Percentiles rank a stretch among this genome's conserved stretches.
phyloP scores from a whole-genome alignment of 345 rosid genomes.

The Stellera chamaejasme region DNA sequence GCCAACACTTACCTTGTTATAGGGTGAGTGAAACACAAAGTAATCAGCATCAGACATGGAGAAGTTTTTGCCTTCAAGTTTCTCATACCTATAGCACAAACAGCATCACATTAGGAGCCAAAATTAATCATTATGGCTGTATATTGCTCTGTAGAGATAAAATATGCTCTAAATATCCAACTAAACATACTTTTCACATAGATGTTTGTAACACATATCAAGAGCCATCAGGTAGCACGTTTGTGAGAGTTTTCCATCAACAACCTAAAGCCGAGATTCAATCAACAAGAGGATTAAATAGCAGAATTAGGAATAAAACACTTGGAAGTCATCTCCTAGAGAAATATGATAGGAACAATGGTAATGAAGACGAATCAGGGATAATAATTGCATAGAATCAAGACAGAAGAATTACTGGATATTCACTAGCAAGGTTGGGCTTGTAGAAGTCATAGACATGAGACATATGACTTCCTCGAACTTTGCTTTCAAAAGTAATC shows the following conservation, averaged over 20 bases:
- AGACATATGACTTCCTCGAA: constrained; percentile 93
- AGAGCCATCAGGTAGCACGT: constrained; percentile 98
- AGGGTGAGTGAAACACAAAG: constrained; percentile 94
- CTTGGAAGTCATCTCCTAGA: background rate
- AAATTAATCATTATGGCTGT: constrained; percentile 5
- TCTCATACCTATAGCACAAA: constrained; percentile 58
- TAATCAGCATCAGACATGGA: constrained; percentile 73
- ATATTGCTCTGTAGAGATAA: constrained; percentile 3
- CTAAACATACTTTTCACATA: constrained; percentile 68
- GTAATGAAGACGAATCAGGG: background rate
- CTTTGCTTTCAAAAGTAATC: constrained; percentile 85
- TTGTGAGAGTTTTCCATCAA: constrained; percentile 98
- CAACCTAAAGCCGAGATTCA: constrained; percentile 52
- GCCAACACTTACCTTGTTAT: constrained; percentile 66
- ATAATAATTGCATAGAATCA: no score
- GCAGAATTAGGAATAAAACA: no score
- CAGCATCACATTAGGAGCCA: constrained; percentile 7
- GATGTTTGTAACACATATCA: constrained; percentile 79
- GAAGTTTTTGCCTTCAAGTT: constrained; percentile 73
- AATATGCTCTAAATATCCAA: constrained; percentile 2
- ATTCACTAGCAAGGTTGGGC: constrained; percentile 99
- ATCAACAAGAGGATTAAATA: constrained; percentile 1
- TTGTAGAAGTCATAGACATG: constrained; percentile 99
- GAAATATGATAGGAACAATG: background rate
- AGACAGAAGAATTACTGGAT: constrained; percentile 54